A percentile compares a stretch with the other conserved stretches of the same genome.
Evolutionary conservation across 164 flowering plant genomes (phyloP).

Genomic region (Umbilicus rupestris): DNA sequence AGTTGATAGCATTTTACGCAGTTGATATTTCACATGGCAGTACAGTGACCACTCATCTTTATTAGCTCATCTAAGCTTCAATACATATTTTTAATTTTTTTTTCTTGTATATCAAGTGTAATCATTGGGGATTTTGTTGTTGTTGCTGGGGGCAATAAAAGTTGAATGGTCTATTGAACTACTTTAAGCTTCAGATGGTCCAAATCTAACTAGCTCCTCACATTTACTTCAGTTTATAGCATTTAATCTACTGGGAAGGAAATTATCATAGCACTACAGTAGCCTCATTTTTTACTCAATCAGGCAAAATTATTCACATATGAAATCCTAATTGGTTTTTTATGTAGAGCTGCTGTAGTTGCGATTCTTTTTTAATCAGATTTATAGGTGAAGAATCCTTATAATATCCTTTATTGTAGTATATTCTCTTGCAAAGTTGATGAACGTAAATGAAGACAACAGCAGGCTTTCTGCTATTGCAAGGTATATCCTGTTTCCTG

Average conservation of each 20-base stretch:
- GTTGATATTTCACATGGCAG: too few relatives aligned
- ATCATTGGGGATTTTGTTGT: too few relatives aligned
- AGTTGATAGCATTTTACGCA: too few relatives aligned
- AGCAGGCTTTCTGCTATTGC: conserved; percentile 87
- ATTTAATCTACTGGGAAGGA: too few relatives aligned
- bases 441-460: conserved; percentile 81
- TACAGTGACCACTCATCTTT: too few relatives aligned
- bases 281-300: too few relatives aligned
- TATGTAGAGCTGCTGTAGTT: not conserved
- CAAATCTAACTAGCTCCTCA: not conserved
- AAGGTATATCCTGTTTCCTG: conserved; percentile 34
- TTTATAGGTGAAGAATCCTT: not conserved
- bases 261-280: too few relatives aligned
- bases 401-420: conserved; percentile 34
- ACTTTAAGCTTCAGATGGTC: not conserved
- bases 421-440: conserved; percentile 77
- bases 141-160: too few relatives aligned
- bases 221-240: not conserved
- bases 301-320: too few relatives aligned
- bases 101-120: too few relatives aligned
- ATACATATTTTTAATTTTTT: too few relatives aligned
- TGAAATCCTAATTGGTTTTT: not conserved
- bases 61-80: too few relatives aligned
- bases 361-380: not conserved
- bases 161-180: not conserved